Conservation (phyloP, 257 asterid species). For the Nicotiana knightiana region DNA sequence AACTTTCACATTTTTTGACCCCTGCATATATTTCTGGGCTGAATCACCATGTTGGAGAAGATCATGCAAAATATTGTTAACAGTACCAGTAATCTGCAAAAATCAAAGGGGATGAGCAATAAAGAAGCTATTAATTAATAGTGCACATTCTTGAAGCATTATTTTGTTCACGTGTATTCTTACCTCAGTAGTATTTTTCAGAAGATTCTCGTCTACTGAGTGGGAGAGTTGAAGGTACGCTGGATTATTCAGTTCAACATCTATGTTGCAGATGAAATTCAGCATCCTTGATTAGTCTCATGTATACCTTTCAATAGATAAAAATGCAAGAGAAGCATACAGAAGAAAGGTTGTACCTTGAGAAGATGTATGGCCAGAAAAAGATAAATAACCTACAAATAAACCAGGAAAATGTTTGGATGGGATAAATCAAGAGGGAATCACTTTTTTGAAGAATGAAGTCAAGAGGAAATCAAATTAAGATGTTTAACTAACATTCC, state of each 20-base stretch:
- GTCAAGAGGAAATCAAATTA: background rate
- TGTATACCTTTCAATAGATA: background rate
- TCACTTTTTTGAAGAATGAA: conserved; percentile 1
- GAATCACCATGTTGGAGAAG: conserved; percentile 80
- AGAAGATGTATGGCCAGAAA: conserved; percentile 37
- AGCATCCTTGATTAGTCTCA: background rate
- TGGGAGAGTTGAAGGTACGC: conserved; percentile 66
- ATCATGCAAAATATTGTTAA: conserved; percentile 57
- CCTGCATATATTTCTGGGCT: conserved; percentile 70
- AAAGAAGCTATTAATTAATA: background rate
- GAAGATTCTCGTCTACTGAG: conserved; percentile 51
- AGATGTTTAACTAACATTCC: background rate
- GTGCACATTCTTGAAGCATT: background rate
- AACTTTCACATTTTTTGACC: conserved; percentile 62
- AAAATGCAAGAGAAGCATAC: background rate
- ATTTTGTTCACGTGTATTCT: background rate
- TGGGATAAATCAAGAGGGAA: background rate
- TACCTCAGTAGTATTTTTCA: conserved; percentile 48
- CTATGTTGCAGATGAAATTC: conserved; percentile 17
- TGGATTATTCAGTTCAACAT: conserved; percentile 44
- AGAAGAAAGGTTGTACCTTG: conserved; percentile 37
- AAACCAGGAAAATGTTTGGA: conserved; percentile 3
- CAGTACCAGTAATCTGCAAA: conserved; percentile 43
- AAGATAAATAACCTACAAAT: conserved; percentile 55
- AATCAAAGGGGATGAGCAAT: conserved; percentile 11